phyloP scores from a whole-genome alignment of 805 yeast species.

The Saccharomyces mikatae region DNA sequence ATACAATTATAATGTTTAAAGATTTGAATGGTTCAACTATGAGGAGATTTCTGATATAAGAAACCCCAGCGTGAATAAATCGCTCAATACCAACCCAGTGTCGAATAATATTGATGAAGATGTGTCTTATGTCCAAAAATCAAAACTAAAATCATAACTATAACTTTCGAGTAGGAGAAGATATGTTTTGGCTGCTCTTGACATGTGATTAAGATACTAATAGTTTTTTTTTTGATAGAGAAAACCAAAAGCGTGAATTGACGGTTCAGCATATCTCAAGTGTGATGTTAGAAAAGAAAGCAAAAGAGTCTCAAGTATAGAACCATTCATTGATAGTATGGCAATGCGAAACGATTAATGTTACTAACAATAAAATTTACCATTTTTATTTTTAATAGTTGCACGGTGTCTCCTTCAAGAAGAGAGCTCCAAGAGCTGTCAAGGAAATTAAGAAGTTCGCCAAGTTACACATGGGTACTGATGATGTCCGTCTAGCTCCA shows the following conservation, averaged over 20 bases:
- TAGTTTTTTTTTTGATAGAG: neutral
- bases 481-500: constrained; percentile 98
- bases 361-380: constrained; percentile 3
- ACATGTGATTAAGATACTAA: neutral
- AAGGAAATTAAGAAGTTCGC: constrained; percentile 99
- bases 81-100: neutral
- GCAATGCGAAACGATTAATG: neutral
- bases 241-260: neutral
- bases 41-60: neutral
- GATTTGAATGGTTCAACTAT: neutral
- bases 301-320: neutral
- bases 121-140: neutral
- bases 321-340: neutral
- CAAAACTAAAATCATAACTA: neutral
- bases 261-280: neutral
- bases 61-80: neutral
- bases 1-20: neutral
- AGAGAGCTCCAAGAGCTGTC: constrained; percentile 99
- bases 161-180: neutral
- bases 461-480: constrained; percentile 97
- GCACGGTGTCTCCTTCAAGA: constrained; percentile 98
- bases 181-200: neutral
- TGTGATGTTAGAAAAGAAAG: neutral
- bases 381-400: constrained; percentile 40
- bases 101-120: neutral